Percentiles rank a stretch among this genome's conserved stretches.
Evolutionary conservation across 139 green algal species (phyloP).

Genomic region (Coccomyxa sp.): DNA sequence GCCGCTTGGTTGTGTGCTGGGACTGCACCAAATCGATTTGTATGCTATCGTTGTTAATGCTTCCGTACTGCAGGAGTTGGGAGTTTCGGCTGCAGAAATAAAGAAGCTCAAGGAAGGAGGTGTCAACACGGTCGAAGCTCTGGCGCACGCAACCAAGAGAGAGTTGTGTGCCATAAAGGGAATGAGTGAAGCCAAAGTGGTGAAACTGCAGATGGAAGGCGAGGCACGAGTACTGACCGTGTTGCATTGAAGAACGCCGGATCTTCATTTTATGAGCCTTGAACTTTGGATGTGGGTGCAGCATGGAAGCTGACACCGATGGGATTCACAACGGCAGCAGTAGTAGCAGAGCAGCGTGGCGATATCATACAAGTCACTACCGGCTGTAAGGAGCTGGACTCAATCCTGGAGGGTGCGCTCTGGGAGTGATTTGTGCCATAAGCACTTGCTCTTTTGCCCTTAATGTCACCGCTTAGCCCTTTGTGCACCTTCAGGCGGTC

Average conservation of each 20-base stretch:
- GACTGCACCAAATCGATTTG: no score
- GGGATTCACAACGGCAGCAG: slow-evolving; percentile 92
- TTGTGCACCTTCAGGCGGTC: slow-evolving; percentile 60
- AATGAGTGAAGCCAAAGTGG: slow-evolving; percentile 92
- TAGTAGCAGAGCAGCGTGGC: slow-evolving; percentile 68
- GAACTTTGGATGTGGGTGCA: slow-evolving; percentile 29
- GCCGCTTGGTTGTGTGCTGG: background rate
- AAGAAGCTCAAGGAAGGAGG: slow-evolving; percentile 93
- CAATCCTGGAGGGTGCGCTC: slow-evolving; percentile 76
- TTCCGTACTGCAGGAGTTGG: slow-evolving; percentile 57
- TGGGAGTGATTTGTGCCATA: no score
- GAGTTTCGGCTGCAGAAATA: slow-evolving; percentile 83
- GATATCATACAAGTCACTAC: slow-evolving; percentile 88
- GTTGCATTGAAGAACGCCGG: background rate
- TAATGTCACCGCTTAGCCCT: background rate
- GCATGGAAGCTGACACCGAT: slow-evolving; percentile 86
- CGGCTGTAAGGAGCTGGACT: slow-evolving; percentile 87
- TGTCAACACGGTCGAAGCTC: slow-evolving; percentile 71
- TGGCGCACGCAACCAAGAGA: slow-evolving; percentile 77
- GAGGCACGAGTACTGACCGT: background rate
- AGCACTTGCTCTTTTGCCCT: no score
- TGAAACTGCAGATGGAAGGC: slow-evolving; percentile 88
- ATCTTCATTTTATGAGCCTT: background rate
- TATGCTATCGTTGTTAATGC: no score
- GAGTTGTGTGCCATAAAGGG: slow-evolving; percentile 90